Evolutionary conservation across 2,329 filamentous ascomycete species (phyloP).

Genomic region (Cladosporium sp.): DNA sequence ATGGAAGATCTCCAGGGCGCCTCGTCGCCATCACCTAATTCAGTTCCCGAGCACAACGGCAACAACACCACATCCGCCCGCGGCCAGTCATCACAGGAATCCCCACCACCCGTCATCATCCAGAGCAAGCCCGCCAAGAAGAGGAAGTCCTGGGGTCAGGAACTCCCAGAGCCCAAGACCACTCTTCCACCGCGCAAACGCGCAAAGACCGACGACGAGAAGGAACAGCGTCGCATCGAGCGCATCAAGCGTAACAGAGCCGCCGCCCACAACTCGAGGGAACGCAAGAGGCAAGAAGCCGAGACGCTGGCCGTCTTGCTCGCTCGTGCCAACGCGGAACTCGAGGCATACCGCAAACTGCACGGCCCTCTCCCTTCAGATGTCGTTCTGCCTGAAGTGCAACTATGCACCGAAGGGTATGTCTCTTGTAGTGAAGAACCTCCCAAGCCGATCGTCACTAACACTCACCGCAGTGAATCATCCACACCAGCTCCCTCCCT

Average conservation of each 20-base stretch:
- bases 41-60: slow-evolving; percentile 14
- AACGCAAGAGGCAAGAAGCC: slow-evolving; percentile 86
- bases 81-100: slow-evolving; percentile 13
- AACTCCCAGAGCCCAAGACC: slow-evolving; percentile 93
- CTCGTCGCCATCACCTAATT: slow-evolving; percentile 18
- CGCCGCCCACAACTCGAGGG: slow-evolving; percentile 92
- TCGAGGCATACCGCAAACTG: slow-evolving; percentile 28
- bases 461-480: slow-evolving; percentile 8
- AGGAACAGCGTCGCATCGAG: slow-evolving; percentile 96
- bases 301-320: slow-evolving; percentile 64
- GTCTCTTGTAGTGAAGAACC: not conserved
- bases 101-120: slow-evolving; percentile 28
- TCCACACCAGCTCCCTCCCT: slow-evolving; percentile 28
- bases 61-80: too few species aligned
- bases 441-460: not conserved
- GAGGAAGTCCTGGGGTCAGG: slow-evolving; percentile 96
- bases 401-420: slow-evolving; percentile 24
- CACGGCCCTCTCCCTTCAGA: slow-evolving; percentile 30
- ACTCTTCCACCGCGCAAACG: slow-evolving; percentile 94
- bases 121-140: slow-evolving; percentile 32
- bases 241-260: slow-evolving; percentile 94
- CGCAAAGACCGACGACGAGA: slow-evolving; percentile 97
- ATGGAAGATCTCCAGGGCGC: slow-evolving; percentile 24
- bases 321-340: slow-evolving; percentile 26
- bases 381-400: slow-evolving; percentile 31